Conservation (phyloP, 768 basidiomycete genomes). For the Tremella fuciformis region DNA sequence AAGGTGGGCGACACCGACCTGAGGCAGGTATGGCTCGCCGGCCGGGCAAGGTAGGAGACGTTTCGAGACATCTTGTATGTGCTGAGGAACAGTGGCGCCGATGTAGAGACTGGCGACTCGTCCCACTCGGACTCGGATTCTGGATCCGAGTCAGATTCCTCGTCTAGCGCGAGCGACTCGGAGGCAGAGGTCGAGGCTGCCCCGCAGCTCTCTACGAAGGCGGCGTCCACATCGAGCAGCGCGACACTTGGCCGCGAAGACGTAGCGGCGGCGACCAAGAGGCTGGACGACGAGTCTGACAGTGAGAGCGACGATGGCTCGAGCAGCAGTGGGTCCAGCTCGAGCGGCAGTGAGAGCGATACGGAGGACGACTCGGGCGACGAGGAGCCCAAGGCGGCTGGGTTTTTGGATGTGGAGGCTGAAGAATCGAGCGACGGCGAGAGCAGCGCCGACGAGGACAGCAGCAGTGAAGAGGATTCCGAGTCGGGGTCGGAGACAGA, state of each 20-base stretch:
- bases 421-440: conserved; percentile 17
- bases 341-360: conserved; percentile 8
- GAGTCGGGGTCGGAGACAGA: conserved; percentile 14
- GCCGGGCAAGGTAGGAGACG: not conserved
- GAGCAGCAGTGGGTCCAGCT: not conserved
- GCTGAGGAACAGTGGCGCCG: conserved; percentile 9
- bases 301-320: conserved; percentile 15
- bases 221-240: not conserved
- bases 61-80: conserved; percentile 17
- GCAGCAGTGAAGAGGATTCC: conserved; percentile 10
- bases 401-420: conserved; percentile 30
- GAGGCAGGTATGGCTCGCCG: conserved; percentile 24
- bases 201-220: not conserved
- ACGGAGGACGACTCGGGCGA: conserved; percentile 15
- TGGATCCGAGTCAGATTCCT: not conserved
- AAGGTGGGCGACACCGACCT: conserved; percentile 19
- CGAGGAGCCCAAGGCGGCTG: conserved; percentile 16
- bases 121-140: not conserved
- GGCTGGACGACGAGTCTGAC: conserved; percentile 1
- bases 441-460: conserved; percentile 12
- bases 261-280: not conserved
- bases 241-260: not conserved
- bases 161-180: not conserved
- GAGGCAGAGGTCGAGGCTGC: not conserved
- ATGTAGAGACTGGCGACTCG: conserved; percentile 7